Evolutionary conservation across 441 rosid genomes (phyloP), one percentile per base, ranked within the genome.

Genomic region (Croton laevigatus): DNA sequence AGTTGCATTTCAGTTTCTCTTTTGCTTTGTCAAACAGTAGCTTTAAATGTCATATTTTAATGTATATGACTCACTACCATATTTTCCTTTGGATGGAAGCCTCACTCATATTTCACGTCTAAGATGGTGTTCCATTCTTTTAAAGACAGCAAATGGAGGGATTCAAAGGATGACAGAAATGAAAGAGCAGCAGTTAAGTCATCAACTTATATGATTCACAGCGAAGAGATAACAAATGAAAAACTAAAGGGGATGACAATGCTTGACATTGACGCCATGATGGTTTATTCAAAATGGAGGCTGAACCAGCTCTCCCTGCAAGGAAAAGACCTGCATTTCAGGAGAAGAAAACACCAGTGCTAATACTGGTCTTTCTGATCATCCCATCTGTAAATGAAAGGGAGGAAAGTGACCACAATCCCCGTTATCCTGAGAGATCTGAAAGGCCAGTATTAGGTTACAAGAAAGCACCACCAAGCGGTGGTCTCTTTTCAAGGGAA

Each of bases 281-380:
- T 76, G 86, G 75, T 81, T 86, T 78, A 84, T 81, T 68, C 38
- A 85, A 88, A 78, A 69, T 76, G 83, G 93, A 88, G 71, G 75
- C 81, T 54, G 79, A 88, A 62, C 84, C 71, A 49, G 80, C 83
- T 49, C 66, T 80, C 36, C 78, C 79, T 71, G 69, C 78, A 27
- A 81, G 83, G 75, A 95, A 89, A 84, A 85, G 95, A 66, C 96
- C 93, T 22, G 88, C 99, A 69, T 95, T 93, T 81, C 81, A 86
- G 68, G 98, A 95, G 84, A 86, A 84, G 80, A 95, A 87, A 81
- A 70, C 58, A 1, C 72, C 84, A 5, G 80, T 13, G 75, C 34
- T 48, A 91, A 77, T 68, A 71, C 76, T 6, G 70, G 74, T 48
- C 74, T 52, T 36, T 53, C 79, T 53, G 61, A 63, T 71, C 84